Conservation (phyloP, 192 early-diverging fungal species). For the Coemansia sp. region DNA sequence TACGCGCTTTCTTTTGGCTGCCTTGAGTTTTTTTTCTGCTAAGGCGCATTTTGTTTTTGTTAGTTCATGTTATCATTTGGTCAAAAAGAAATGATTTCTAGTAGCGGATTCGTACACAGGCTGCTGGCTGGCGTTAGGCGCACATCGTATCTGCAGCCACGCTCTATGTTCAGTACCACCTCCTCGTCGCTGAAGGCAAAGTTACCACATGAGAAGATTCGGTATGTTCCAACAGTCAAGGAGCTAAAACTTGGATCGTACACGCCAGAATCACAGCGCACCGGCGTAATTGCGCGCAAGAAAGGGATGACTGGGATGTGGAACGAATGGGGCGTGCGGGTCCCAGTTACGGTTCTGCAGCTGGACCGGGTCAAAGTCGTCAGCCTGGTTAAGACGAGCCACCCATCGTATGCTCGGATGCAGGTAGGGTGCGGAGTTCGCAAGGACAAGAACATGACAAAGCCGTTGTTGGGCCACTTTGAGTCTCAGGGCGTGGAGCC, state of each 20-base stretch:
- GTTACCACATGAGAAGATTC: conserved; percentile 45
- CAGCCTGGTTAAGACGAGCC: conserved; percentile 55
- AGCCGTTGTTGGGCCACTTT: conserved; percentile 76
- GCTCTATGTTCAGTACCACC: conserved; percentile 26
- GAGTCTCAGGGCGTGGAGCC: conserved; percentile 67
- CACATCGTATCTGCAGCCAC: not conserved
- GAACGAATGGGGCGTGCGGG: conserved; percentile 89
- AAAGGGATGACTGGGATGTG: conserved; percentile 94
- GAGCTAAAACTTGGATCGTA: conserved; percentile 40
- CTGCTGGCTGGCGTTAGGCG: not conserved
- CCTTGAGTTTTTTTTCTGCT: not conserved
- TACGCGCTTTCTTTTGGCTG: not conserved
- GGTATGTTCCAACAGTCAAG: conserved; percentile 28
- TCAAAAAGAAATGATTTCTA: conserved; percentile 20
- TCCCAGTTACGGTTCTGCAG: conserved; percentile 85
- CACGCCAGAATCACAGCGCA: conserved; percentile 59
- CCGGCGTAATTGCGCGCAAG: conserved; percentile 85
- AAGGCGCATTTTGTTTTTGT: not conserved
- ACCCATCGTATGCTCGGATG: conserved; percentile 43
- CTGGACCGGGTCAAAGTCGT: conserved; percentile 70
- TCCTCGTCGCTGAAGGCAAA: conserved; percentile 21
- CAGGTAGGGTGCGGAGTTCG: conserved; percentile 68
- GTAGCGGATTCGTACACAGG: conserved; percentile 3
- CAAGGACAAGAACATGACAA: conserved; percentile 63
- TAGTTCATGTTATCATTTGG: not conserved